phyloP scores from a whole-genome alignment of 768 basidiomycete species.

The Serendipita sp. region DNA sequence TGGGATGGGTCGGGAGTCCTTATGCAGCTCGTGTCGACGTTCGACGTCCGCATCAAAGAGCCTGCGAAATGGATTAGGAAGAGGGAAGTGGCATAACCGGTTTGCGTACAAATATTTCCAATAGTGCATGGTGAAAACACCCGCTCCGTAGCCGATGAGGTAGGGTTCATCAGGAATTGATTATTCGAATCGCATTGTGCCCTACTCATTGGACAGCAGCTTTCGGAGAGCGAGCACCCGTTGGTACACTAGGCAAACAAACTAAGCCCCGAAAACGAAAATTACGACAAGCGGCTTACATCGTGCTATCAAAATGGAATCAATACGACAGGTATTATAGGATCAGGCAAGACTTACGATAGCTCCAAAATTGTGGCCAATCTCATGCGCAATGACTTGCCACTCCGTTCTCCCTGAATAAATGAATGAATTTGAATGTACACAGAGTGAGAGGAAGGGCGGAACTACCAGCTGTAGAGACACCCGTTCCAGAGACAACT shows the following conservation, averaged over 20 bases:
- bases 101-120: slow-evolving; percentile 64
- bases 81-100: background rate
- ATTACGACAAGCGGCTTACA: background rate
- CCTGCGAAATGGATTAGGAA: slow-evolving; percentile 24
- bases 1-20: slow-evolving; percentile 35
- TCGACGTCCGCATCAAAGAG: slow-evolving; percentile 37
- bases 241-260: slow-evolving; percentile 36
- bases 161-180: slow-evolving; percentile 73
- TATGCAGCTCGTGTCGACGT: slow-evolving; percentile 51
- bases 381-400: slow-evolving; percentile 73
- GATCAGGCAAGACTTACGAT: slow-evolving; percentile 51
- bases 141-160: slow-evolving; percentile 45
- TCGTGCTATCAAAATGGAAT: background rate
- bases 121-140: slow-evolving; percentile 64
- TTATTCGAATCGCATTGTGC: slow-evolving; percentile 46
- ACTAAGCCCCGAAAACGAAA: slow-evolving; percentile 7
- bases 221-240: slow-evolving; percentile 39
- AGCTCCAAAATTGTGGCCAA: slow-evolving; percentile 79
- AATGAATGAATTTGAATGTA: too few species aligned
- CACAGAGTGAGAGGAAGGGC: too few species aligned
- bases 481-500: slow-evolving; percentile 63
- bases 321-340: background rate
- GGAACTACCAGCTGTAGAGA: slow-evolving; percentile 43
- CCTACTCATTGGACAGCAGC: slow-evolving; percentile 56
- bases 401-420: slow-evolving; percentile 48